Conservation (phyloP, 441 rosid genomes). For the Heliophila coronopifolia region DNA sequence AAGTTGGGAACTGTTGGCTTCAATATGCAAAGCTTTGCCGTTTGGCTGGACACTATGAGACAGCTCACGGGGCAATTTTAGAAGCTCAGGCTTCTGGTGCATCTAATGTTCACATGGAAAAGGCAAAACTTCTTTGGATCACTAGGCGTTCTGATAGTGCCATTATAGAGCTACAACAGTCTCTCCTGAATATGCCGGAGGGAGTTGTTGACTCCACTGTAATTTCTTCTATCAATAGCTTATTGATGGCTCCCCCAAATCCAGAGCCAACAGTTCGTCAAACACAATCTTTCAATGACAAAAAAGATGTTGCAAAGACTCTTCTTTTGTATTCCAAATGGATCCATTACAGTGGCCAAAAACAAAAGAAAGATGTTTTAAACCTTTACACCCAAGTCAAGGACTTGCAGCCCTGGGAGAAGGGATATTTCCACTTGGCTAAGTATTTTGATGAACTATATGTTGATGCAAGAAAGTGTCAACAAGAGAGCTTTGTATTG, state of each 20-base stretch:
- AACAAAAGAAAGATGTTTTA: constrained; percentile 95
- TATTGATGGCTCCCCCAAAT: constrained; percentile 67
- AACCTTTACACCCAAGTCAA: constrained; percentile 80
- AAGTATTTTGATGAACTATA: constrained; percentile 94
- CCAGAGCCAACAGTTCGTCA: constrained; percentile 49
- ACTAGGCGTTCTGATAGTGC: constrained; percentile 90
- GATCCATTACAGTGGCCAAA: constrained; percentile 94
- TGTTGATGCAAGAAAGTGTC: constrained; percentile 92
- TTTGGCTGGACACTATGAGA: constrained; percentile 95
- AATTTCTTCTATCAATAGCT: constrained; percentile 72
- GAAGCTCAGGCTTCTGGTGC: constrained; percentile 97
- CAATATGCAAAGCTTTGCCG: constrained; percentile 99
- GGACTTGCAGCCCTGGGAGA: constrained; percentile 96
- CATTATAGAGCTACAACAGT: constrained; percentile 83
- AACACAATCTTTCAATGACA: constrained; percentile 59
- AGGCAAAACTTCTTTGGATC: constrained; percentile 97
- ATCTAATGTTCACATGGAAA: constrained; percentile 85
- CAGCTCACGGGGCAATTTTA: constrained; percentile 86
- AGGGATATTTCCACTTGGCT: constrained; percentile 92
- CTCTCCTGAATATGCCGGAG: constrained; percentile 86
- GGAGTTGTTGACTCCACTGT: constrained; percentile 75
- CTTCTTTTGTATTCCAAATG: constrained; percentile 92
- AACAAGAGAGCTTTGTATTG: constrained; percentile 64
- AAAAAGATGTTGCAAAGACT: constrained; percentile 75
- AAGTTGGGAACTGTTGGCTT: constrained; percentile 95